These are phyloP conservation scores for Fusarium sp. DNA, from an alignment of 2,329 filamentous ascomycete genomes.

Conservation along the genomic window DNA sequence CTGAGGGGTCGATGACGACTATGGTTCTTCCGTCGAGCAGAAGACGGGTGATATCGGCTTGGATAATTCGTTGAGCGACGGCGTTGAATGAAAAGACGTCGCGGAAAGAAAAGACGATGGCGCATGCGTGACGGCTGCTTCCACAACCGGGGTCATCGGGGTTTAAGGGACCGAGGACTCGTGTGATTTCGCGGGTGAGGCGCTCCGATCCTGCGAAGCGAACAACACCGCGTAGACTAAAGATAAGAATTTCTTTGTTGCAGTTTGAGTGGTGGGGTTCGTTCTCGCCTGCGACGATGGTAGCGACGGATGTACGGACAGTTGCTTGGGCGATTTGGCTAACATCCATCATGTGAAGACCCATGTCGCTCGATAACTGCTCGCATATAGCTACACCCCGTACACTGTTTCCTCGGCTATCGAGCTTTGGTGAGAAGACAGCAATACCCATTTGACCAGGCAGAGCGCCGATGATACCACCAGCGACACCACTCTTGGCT, in stretches of 20 bases:
- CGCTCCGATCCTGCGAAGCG: constrained; percentile 51
- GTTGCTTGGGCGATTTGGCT: constrained; percentile 49
- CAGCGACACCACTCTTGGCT: constrained; percentile 52
- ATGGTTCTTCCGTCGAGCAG: constrained; percentile 42
- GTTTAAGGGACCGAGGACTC: constrained; percentile 42
- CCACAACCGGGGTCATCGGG: constrained; percentile 45
- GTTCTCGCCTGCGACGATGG: constrained; percentile 43
- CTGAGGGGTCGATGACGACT: constrained; percentile 47
- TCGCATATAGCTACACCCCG: constrained; percentile 49
- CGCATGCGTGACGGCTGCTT: constrained; percentile 41
- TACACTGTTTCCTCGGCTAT: constrained; percentile 50
- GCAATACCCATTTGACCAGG: constrained; percentile 50
- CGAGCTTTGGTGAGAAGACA: constrained; percentile 48
- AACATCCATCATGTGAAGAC: constrained; percentile 52
- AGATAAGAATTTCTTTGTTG: constrained; percentile 47
- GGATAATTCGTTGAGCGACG: constrained; percentile 47
- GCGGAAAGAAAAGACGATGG: constrained; percentile 49
- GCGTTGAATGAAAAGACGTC: constrained; percentile 49
- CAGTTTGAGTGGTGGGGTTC: constrained; percentile 45
- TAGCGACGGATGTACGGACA: constrained; percentile 46
- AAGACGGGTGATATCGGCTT: constrained; percentile 45
- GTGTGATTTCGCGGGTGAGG: constrained; percentile 46
- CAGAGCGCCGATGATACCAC: constrained; percentile 49
- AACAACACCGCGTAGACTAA: constrained; percentile 49
- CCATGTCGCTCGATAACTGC: constrained; percentile 49